Base-by-base conservation (phyloP, 108 stramenopile genomes). In the Parietichytrium sp. region DNA sequence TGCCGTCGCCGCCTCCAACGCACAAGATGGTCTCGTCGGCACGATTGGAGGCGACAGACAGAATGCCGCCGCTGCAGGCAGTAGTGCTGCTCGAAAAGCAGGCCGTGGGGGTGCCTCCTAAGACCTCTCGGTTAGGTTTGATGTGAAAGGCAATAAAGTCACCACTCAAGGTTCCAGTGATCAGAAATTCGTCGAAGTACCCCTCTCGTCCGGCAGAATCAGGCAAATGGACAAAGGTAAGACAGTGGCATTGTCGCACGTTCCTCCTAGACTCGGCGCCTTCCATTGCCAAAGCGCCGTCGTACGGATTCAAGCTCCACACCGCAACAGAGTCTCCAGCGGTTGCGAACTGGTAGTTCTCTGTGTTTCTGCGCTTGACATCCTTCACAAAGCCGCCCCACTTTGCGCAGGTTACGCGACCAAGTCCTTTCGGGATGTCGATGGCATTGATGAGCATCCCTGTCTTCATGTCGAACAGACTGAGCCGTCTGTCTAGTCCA, bases 341-440 rank as follows among this genome's bases (percentile, higher is more conserved):
- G 12, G 88, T 87, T 77, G 50, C 53, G n/a, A 91, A 79, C 54
- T 85, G 79, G 83, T 91, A 90, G 30, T 84, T 45, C 10, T 48
- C 77, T 27, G 90, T 91, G 61, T 89, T 84, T 2, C 91, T 38
- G 26, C 89, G 82, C 86, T 91, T 91, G 42, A 91, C 54, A 45
- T 91, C 89, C 78, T 83, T 86, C 29, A 48, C 81, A 51, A 87
- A 85, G 25, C 87, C 87, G 4, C 79, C 84, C 49, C 80, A 87
- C 16, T 12, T 72, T 7, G 61, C 61, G 42, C 61, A 72, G 3
- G 36, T 8, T 6, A 87, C 81, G 30, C 77, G 77, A 29, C 25
- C 61, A 3, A 82, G 83, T 3, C 54, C n/a, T 27, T 52, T 33
- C 49, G 86, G 79, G 45, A 72, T 20, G 42, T 83, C 27, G 27